Evolutionary conservation across 805 yeast species (phyloP).

Genomic region (Candida michaelii): DNA sequence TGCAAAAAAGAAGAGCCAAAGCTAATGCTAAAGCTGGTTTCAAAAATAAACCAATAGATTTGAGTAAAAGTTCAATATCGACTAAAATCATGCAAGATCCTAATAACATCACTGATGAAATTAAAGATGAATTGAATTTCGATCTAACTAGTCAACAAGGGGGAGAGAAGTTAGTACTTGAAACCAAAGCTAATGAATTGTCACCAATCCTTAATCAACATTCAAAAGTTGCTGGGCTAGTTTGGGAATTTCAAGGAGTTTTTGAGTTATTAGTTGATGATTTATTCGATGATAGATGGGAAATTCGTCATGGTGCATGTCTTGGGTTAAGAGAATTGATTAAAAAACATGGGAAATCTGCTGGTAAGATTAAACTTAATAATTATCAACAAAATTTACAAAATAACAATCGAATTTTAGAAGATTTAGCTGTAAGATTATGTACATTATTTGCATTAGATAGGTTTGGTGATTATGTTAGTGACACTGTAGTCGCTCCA

Average conservation of each 20-base stretch:
- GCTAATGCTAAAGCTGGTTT: conserved; percentile 57
- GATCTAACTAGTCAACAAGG: conserved; percentile 79
- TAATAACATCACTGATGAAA: conserved; percentile 12
- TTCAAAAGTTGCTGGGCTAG: conserved; percentile 66
- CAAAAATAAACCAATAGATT: conserved; percentile 55
- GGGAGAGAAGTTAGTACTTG: conserved; percentile 80
- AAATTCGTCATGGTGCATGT: conserved; percentile 92
- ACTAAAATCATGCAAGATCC: conserved; percentile 49
- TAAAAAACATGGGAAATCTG: conserved; percentile 78
- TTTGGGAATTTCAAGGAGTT: conserved; percentile 95
- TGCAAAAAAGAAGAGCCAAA: conserved; percentile 91
- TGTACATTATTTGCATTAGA: conserved; percentile 88
- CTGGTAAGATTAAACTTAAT: conserved; percentile 75
- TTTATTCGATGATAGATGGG: conserved; percentile 87
- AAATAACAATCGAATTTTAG: conserved; percentile 69
- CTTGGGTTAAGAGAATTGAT: conserved; percentile 87
- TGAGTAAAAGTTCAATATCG: conserved; percentile 70
- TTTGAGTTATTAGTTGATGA: conserved; percentile 79
- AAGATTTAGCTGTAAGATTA: conserved; percentile 83
- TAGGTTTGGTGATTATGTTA: conserved; percentile 94
- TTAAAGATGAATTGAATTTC: conserved; percentile 30
- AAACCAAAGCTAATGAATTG: conserved; percentile 64
- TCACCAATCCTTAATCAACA: conserved; percentile 71
- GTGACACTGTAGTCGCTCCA: conserved; percentile 98
- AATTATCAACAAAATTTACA: conserved; percentile 59